Evolutionary conservation across 805 yeast species (phyloP).

Genomic region (Pichia sporocuriosa): DNA sequence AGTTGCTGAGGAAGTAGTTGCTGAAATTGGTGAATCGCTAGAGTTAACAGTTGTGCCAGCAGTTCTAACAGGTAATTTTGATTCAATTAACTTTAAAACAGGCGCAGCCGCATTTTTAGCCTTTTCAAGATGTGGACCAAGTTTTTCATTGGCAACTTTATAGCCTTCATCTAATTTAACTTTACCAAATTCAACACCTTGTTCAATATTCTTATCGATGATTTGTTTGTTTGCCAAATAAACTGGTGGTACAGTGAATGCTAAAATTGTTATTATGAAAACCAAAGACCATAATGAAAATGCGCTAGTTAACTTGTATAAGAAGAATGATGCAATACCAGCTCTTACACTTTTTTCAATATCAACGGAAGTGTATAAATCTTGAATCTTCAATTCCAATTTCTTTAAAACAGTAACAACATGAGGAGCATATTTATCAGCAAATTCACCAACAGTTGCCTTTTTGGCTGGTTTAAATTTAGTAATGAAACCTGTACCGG

Average conservation of each 20-base stretch:
- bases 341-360: slow-evolving; percentile 68
- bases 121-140: slow-evolving; percentile 52
- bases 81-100: slow-evolving; percentile 50
- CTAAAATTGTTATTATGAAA: slow-evolving; percentile 47
- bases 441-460: slow-evolving; percentile 26
- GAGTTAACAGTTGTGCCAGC: slow-evolving; percentile 54
- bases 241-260: slow-evolving; percentile 70
- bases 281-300: slow-evolving; percentile 65
- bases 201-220: slow-evolving; percentile 59
- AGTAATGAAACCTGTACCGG: slow-evolving; percentile 78
- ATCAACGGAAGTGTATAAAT: slow-evolving; percentile 59
- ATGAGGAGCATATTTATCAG: slow-evolving; percentile 29
- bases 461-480: slow-evolving; percentile 63
- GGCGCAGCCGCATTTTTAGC: slow-evolving; percentile 61
- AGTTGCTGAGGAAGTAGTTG: slow-evolving; percentile 10
- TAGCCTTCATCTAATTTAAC: slow-evolving; percentile 42
- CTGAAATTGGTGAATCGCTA: slow-evolving; percentile 7
- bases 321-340: slow-evolving; percentile 56
- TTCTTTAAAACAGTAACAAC: slow-evolving; percentile 36
- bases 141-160: slow-evolving; percentile 33
- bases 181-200: slow-evolving; percentile 39
- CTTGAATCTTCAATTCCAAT: slow-evolving; percentile 48
- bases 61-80: slow-evolving; percentile 58
- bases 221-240: slow-evolving; percentile 71
- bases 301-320: slow-evolving; percentile 68